Evolutionary conservation across 768 basidiomycete genomes (phyloP).

Genomic region (Boletales sp.): DNA sequence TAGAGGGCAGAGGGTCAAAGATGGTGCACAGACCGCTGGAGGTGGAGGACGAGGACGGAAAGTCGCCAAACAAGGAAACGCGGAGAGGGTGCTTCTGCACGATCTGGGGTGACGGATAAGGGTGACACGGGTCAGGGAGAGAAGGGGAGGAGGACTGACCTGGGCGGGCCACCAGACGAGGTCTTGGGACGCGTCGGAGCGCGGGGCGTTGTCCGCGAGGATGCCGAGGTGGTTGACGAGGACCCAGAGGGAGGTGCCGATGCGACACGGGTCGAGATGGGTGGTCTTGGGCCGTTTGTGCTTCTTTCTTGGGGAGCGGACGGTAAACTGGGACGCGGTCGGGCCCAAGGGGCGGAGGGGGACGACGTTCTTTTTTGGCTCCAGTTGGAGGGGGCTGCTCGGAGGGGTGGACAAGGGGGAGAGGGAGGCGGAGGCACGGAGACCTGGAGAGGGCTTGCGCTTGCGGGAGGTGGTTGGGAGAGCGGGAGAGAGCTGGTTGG

Average conservation of each 20-base stretch:
- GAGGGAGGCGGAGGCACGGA: conserved; percentile 10
- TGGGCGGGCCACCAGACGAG: conserved; percentile 71
- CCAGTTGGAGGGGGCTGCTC: conserved; percentile 11
- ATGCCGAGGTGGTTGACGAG: conserved; percentile 40
- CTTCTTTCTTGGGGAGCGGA: conserved; percentile 17
- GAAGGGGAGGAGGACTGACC: no score
- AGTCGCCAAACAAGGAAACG: conserved; percentile 31
- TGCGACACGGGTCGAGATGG: conserved; percentile 14
- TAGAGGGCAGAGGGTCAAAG: conserved; percentile 33
- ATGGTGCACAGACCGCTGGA: conserved; percentile 25
- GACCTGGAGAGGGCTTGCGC: conserved; percentile 27
- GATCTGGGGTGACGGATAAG: conserved; percentile 13
- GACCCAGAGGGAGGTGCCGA: conserved; percentile 51
- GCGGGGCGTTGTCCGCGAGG: conserved; percentile 30
- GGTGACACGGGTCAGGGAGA: no score
- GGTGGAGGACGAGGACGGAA: conserved; percentile 23
- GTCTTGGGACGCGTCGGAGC: conserved; percentile 12
- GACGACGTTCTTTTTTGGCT: no score
- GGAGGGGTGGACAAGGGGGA: conserved; percentile 28
- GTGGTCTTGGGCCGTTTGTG: conserved; percentile 11
- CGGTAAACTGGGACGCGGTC: conserved; percentile 8
- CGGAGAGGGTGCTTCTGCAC: conserved; percentile 27
- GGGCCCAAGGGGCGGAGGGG: conserved; percentile 7
- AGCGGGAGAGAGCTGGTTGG: no score
- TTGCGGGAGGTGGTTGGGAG: conserved; percentile 23